A percentile compares a stretch with the other conserved stretches of the same genome.
These are phyloP conservation scores for Besnoitia besnoiti DNA, from an alignment of 169 alveolate genomes.

Conservation along the genomic window DNA sequence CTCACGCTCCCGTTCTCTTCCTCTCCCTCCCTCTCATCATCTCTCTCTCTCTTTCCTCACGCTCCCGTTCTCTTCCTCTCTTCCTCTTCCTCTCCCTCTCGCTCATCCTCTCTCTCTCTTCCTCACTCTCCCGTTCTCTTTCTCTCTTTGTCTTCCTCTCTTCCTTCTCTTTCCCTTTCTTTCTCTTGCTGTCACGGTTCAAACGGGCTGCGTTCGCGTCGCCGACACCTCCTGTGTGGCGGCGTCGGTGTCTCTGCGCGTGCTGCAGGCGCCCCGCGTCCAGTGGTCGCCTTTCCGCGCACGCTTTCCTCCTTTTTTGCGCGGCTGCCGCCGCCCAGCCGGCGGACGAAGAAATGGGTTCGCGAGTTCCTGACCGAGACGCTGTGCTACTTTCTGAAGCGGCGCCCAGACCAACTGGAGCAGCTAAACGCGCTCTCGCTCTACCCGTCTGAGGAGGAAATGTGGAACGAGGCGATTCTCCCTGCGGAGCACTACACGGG, in stretches of 20 bases:
- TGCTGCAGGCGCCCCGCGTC: slow-evolving; percentile 32
- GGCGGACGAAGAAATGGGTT: slow-evolving; percentile 36
- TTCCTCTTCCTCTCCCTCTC: neutral
- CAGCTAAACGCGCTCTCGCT: slow-evolving; percentile 71
- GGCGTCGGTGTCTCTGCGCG: neutral
- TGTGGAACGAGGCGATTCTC: slow-evolving; percentile 71
- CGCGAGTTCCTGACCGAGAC: slow-evolving; percentile 24
- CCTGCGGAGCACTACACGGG: slow-evolving; percentile 62
- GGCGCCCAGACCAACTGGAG: slow-evolving; percentile 57
- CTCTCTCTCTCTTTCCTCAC: neutral
- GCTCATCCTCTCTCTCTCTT: neutral
- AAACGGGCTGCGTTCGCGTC: no score
- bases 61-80: neutral
- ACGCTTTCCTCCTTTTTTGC: neutral
- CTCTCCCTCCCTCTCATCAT: neutral
- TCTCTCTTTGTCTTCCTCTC: neutral
- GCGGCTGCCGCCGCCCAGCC: neutral
- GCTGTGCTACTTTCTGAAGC: slow-evolving; percentile 12
- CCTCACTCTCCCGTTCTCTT: neutral
- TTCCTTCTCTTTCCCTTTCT: neutral
- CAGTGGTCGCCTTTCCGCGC: neutral
- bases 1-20: neutral
- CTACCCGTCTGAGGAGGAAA: slow-evolving; percentile 71
- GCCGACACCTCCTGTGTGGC: neutral
- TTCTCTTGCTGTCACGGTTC: no score